Base-by-base conservation (phyloP, 2,329 filamentous ascomycete species). In the Paraphoma sp. region DNA sequence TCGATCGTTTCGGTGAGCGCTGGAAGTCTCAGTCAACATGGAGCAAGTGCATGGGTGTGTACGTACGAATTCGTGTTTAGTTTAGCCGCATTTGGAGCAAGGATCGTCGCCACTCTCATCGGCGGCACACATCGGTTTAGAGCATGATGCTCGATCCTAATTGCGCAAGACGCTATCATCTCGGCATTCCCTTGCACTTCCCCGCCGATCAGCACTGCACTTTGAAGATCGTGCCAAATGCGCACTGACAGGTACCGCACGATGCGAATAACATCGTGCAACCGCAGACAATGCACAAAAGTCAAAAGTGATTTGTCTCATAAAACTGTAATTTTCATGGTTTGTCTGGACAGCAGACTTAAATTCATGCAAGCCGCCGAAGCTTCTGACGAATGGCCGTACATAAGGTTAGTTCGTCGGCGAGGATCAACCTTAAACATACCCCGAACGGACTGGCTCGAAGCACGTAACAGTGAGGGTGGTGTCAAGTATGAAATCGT, bases 31-130 rank as follows among this genome's bases (percentile, higher is more conserved):
- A 23, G 45, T 48, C 44, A 59, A 44, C 57, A 40, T 48, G 48
- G 48, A 46, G 45, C n/a, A 53, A 2, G 44, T 45, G 38, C 45
- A 57, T 57, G 60, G 56, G 57, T 61, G 58, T 61, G 58, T 57
- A 56, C 59, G 58, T 64, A 58, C 51, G 57, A 28, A 51, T 56
- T 64, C 55, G 63, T 64, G 62, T 68, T 53, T 58, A 59, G 54
- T 66, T 70, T 68, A 70, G 42, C 68, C 67, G 56, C 45, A 30
- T 61, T 54, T 42, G 54, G 45, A 65, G 60, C 53, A 73, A 65
- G 30, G 65, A 73, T 69, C 63, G 42, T 51, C 67, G 62, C 59
- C 59, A 64, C 57, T 51, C 46, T 59, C 60, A 63, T 63, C 63
- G 61, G 56, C 62, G 53, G 51, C 45, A 48, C 54, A 56, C 49